Evolutionary conservation across 331 rosid genomes (phyloP).

Genomic region (Phaseolus coccineus): DNA sequence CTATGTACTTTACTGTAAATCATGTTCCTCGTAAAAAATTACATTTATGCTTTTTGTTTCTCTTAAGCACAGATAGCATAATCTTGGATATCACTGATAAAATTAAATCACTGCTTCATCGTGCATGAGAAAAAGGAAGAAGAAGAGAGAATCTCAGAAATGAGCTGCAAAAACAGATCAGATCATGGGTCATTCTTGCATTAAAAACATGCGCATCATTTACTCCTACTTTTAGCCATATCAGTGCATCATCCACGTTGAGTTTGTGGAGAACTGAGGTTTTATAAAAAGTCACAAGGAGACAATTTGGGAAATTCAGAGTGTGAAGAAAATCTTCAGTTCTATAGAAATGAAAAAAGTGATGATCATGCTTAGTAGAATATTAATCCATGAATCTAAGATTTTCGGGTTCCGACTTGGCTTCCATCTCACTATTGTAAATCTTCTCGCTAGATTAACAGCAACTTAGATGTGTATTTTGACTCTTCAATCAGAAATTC

Average conservation of each 20-base stretch:
- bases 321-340: not conserved
- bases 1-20: too few relatives aligned
- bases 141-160: not conserved
- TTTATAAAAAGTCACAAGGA: not conserved
- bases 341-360: not conserved
- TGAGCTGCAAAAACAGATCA: not conserved
- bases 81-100: not conserved
- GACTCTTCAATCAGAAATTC: not conserved
- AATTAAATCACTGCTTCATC: not conserved
- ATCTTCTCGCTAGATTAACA: not conserved
- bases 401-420: not conserved
- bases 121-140: not conserved
- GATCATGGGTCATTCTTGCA: constrained; percentile 20
- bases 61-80: not conserved
- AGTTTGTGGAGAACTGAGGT: not conserved
- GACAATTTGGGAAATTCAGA: not conserved
- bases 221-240: not conserved
- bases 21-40: too few relatives aligned
- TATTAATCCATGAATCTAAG: not conserved
- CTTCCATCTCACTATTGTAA: not conserved
- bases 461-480: not conserved
- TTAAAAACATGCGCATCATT: not conserved
- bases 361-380: not conserved
- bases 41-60: not conserved
- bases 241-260: not conserved